Conservation (phyloP, 2,329 filamentous ascomycete species). For the Curvularia lunata region DNA sequence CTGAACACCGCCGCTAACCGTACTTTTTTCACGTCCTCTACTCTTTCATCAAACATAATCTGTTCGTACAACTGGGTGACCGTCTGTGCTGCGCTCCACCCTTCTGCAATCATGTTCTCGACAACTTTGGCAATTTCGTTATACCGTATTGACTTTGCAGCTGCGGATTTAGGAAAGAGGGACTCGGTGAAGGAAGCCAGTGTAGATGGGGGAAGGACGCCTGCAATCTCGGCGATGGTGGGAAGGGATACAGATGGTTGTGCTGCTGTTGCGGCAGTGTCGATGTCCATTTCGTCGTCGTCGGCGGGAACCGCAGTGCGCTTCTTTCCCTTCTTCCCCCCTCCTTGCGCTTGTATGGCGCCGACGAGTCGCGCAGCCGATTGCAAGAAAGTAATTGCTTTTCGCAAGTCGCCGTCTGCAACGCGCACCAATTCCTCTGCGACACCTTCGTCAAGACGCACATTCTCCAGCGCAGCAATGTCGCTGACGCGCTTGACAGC, state of each 20-base stretch:
- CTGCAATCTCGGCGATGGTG: conserved; percentile 92
- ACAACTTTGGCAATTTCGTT: conserved; percentile 77
- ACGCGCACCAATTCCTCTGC: conserved; percentile 83
- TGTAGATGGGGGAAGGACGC: conserved; percentile 81
- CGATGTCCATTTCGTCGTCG: conserved; percentile 61
- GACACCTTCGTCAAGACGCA: conserved; percentile 77
- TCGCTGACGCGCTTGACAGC: conserved; percentile 78
- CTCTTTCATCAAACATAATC: conserved; percentile 81
- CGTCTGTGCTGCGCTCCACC: conserved; percentile 93
- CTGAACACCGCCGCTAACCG: conserved; percentile 89
- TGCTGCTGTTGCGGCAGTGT: conserved; percentile 23
- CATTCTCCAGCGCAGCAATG: conserved; percentile 80
- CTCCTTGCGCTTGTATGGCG: conserved; percentile 51
- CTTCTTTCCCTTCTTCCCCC: conserved; percentile 52
- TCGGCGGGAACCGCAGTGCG: conserved; percentile 55
- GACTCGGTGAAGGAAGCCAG: conserved; percentile 74
- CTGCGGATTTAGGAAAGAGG: conserved; percentile 66
- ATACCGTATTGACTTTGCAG: conserved; percentile 63
- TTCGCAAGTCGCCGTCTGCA: conserved; percentile 91
- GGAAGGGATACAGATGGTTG: conserved; percentile 63
- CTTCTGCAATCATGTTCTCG: conserved; percentile 91
- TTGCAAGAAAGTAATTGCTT: conserved; percentile 95
- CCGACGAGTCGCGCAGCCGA: conserved; percentile 90
- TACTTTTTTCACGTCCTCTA: conserved; percentile 86
- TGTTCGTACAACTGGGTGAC: conserved; percentile 84